Conservation (phyloP, 2,329 filamentous ascomycete genomes). For the Diplodia seriata region DNA sequence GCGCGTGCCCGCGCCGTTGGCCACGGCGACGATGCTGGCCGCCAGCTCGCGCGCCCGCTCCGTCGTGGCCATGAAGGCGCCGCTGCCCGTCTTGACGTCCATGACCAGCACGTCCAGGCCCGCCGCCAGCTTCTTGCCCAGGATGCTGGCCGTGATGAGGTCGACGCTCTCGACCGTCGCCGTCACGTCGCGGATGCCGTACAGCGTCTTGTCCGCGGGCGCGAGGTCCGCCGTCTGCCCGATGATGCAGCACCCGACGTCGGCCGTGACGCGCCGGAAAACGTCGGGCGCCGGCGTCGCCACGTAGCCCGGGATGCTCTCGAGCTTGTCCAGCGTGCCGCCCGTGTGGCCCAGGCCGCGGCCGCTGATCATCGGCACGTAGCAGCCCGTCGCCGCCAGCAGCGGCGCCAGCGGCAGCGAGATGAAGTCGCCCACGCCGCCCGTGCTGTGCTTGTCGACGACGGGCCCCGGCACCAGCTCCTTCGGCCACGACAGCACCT, state of each 20-base stretch:
- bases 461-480: constrained; percentile 17
- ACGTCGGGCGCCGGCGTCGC: constrained; percentile 19
- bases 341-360: constrained; percentile 32
- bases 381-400: constrained; percentile 30
- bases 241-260: constrained; percentile 31
- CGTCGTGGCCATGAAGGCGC: constrained; percentile 29
- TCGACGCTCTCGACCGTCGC: constrained; percentile 32
- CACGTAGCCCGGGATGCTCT: constrained; percentile 32
- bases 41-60: constrained; percentile 26
- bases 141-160: constrained; percentile 30
- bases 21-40: constrained; percentile 27
- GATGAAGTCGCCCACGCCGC: constrained; percentile 33
- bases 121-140: constrained; percentile 32
- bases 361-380: constrained; percentile 32
- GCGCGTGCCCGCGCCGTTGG: constrained; percentile 27
- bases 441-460: constrained; percentile 32
- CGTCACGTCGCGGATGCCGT: constrained; percentile 32
- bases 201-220: constrained; percentile 32
- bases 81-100: constrained; percentile 33
- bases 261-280: constrained; percentile 17
- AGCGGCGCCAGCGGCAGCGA: constrained; percentile 31
- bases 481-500: constrained; percentile 22
- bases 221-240: constrained; percentile 31
- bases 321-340: constrained; percentile 32
- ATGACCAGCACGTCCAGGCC: constrained; percentile 32